Evolutionary conservation across 192 early-diverging fungal genomes (phyloP), one percentile per base, ranked within the genome.

Genomic region (Umbelopsis ramanniana): DNA sequence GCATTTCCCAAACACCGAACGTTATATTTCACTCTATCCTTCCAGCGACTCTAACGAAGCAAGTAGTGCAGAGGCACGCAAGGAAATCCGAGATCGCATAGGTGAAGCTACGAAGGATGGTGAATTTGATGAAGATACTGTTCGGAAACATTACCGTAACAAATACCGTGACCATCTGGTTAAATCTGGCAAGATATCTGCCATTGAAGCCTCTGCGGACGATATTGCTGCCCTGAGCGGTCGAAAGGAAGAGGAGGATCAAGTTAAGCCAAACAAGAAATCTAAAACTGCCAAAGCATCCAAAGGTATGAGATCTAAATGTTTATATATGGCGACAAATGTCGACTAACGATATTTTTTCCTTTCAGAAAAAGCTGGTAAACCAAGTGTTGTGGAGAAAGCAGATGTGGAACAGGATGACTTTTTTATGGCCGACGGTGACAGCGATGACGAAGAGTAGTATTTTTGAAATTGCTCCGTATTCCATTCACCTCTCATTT

Each of bases 1-100:
- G 71, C 71, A 86, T 72, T 86, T 69, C 69, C 84, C 84, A 21
- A 83, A 76, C 29, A 76, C 76, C 9, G 46, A 72, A 10, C 82
- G 79, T 52, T 86, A 86, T 63, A 57, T 82, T 17, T 54, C 84
- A 19, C 74, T 86, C 17, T 83, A 81, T 74, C 80, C 82, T 1
- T 68, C 73, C 40, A 72, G 71, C 8, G 37, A 67, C 11, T 68
- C 74, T 0, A 23, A 22, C 6, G 72, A 73, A 26, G 23, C 52
- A 17, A 67, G 74, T 12, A 37, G 29, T 37, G 29, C 33, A 17
- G 57, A 12, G 7, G 17, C 33, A 1, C 57, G 57, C 33, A 22
- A 52, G 9, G 77, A 70, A 60, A 76, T 84, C 26, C 77, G 83
- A 7, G 73, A 79, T 21, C 50, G 76, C 66, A 80, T 84, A 40